A percentile compares a stretch with the other conserved stretches of the same genome.
Conservation (phyloP, 2,329 filamentous ascomycete genomes). For the Hymenoscyphus linearis region DNA sequence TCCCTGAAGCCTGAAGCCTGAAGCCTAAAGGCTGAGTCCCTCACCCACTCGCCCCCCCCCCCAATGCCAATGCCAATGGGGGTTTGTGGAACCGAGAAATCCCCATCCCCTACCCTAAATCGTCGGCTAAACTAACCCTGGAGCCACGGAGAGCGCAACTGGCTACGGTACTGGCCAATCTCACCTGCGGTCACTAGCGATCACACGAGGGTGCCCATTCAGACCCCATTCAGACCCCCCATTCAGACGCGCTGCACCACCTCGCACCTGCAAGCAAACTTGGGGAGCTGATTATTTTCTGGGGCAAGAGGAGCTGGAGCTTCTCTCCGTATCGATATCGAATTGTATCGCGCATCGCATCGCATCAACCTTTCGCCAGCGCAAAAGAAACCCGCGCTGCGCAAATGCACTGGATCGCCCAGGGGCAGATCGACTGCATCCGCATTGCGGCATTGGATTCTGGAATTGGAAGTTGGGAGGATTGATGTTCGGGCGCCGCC, state of each 20-base stretch:
- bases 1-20: too few species aligned
- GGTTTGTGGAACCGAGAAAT: too few species aligned
- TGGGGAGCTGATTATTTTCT: not conserved
- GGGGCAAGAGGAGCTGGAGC: not conserved
- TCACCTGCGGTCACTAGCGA: not conserved
- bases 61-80: too few species aligned
- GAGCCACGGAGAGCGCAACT: not conserved
- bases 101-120: not conserved
- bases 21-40: too few species aligned
- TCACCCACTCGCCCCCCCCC: too few species aligned
- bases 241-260: not conserved
- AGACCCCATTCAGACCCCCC: not conserved
- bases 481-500: conserved; percentile 27
- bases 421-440: conserved; percentile 25
- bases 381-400: conserved; percentile 8
- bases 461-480: too few species aligned
- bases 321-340: not conserved
- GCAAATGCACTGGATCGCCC: conserved; percentile 16
- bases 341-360: not conserved
- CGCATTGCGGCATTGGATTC: too few species aligned
- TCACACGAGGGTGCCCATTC: not conserved
- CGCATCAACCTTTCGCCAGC: not conserved
- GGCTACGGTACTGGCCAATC: not conserved
- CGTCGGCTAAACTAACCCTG: not conserved
- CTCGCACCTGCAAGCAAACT: too few species aligned